phyloP scores from a whole-genome alignment of 352 stramenopile genomes.

The Phytophthora quininea region DNA sequence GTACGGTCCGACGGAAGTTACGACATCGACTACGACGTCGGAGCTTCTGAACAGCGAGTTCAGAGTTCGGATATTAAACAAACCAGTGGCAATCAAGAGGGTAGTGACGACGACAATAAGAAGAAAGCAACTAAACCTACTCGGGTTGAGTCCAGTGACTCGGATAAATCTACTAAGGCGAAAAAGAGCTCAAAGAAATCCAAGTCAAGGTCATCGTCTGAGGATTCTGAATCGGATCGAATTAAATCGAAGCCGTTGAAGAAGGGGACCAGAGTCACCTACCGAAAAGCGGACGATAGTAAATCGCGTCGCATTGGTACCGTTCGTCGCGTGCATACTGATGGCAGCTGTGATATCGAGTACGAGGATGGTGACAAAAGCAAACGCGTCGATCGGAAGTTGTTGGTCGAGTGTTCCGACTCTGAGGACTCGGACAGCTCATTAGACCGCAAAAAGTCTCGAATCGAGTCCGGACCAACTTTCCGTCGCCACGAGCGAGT shows the following conservation, averaged over 20 bases:
- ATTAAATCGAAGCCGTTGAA: conserved; percentile 19
- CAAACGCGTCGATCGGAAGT: conserved; percentile 37
- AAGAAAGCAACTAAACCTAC: conserved; percentile 7
- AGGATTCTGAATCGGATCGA: conserved; percentile 23
- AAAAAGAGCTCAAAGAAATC: conserved; percentile 19
- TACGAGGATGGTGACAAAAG: conserved; percentile 60
- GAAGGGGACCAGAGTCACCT: conserved; percentile 46
- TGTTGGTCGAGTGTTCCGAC: conserved; percentile 34
- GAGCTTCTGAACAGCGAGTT: conserved; percentile 33
- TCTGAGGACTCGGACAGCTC: conserved; percentile 38
- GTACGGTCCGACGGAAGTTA: conserved; percentile 32
- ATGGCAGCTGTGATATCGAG: conserved; percentile 67
- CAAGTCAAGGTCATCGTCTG: conserved; percentile 20
- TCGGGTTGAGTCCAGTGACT: conserved; percentile 10
- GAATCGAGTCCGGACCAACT: background rate
- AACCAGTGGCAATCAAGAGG: conserved; percentile 10
- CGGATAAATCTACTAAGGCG: conserved; percentile 19
- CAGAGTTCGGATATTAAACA: conserved; percentile 19
- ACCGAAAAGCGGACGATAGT: conserved; percentile 33
- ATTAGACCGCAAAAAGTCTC: background rate
- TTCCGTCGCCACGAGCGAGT: conserved; percentile 45
- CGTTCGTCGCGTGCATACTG: conserved; percentile 46
- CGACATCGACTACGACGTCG: conserved; percentile 47
- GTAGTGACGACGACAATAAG: conserved; percentile 16
- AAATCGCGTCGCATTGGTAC: conserved; percentile 37